Evolutionary conservation across 306 rosid genomes (phyloP).

Genomic region (Cicer arietinum): DNA sequence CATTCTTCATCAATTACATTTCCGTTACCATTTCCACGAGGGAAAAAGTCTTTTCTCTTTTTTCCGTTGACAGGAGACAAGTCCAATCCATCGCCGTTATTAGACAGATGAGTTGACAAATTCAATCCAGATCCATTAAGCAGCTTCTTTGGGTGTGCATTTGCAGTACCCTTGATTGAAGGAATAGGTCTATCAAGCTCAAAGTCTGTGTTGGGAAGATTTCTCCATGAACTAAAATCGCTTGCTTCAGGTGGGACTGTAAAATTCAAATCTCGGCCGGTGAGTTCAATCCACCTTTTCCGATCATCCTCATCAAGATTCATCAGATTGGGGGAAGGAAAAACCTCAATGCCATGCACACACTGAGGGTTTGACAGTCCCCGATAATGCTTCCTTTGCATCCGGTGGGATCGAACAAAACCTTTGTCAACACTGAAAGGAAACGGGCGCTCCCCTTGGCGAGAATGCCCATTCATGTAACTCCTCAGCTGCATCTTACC

Average conservation of each 20-base stretch:
- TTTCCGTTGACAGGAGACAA: conserved; percentile 66
- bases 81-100: conserved; percentile 62
- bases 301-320: conserved; percentile 67
- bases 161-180: conserved; percentile 55
- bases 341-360: conserved; percentile 81
- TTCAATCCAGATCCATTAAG: conserved; percentile 78
- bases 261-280: conserved; percentile 83
- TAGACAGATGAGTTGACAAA: conserved; percentile 60
- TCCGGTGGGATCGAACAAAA: conserved; percentile 88
- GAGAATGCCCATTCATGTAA: conserved; percentile 97
- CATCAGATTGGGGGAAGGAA: conserved; percentile 64
- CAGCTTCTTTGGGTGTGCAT: conserved; percentile 68
- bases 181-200: conserved; percentile 79
- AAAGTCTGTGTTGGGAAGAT: conserved; percentile 79
- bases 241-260: conserved; percentile 77
- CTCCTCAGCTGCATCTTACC: conserved; percentile 99
- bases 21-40: conserved; percentile 52
- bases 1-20: conserved; percentile 55
- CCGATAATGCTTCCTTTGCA: conserved; percentile 90
- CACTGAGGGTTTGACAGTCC: conserved; percentile 95
- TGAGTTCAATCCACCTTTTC: conserved; percentile 85
- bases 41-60: conserved; percentile 76
- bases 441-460: conserved; percentile 89
- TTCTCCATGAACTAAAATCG: conserved; percentile 85
- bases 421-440: conserved; percentile 88